Evolutionary conservation across 208 protist species (phyloP), one percentile per base, ranked within the genome.

Genomic region (Strigomonas galati): DNA sequence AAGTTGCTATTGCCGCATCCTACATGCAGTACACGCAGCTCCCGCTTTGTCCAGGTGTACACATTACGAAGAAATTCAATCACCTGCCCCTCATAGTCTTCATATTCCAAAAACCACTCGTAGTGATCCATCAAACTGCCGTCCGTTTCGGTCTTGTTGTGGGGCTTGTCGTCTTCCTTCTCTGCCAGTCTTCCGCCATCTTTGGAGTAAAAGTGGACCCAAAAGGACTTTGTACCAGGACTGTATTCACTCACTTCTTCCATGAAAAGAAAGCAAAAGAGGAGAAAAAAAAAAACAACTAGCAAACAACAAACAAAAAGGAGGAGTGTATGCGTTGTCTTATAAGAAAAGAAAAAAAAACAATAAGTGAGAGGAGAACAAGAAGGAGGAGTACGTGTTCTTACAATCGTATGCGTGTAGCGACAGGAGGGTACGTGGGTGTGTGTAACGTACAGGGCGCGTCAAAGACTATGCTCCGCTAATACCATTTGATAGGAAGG

Each of bases 1-100:
- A 85, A 82, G 63, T 82, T 72, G 48, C 82, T 89, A 72, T 85
- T 89, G 17, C 82, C 82, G 53, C 82, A 89, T 9, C 82, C 82
- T 19, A 81, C 61, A 54, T 89, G 82, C 43, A 89, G 59, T 7
- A 85, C 59, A 14, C 69, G 75, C 2, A 77, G 27, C 19, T 61
- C 15, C 7, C 27, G 4, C 2, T 35, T 6, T 1, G 2, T 5
- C 30, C 17, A 5, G 53, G 6, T 24, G 46, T n/a, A 17, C 0
- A 72, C 40, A 0, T 5, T 10, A 1, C n/a, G 24, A 1, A 81
- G 23, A 59, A 53, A 65, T 1, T 17, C 30, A 2, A 62, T 32
- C 10, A 89, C 58, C 1, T 28, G 19, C 14, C 58, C 44, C 31
- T 81, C 82, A 49, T 85, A 89, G 15, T 52, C 40, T 0, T 72